A percentile compares a stretch with the other conserved stretches of the same genome.
Conservation (phyloP, 352 stramenopile species). For the Phytopythium helicoides region DNA sequence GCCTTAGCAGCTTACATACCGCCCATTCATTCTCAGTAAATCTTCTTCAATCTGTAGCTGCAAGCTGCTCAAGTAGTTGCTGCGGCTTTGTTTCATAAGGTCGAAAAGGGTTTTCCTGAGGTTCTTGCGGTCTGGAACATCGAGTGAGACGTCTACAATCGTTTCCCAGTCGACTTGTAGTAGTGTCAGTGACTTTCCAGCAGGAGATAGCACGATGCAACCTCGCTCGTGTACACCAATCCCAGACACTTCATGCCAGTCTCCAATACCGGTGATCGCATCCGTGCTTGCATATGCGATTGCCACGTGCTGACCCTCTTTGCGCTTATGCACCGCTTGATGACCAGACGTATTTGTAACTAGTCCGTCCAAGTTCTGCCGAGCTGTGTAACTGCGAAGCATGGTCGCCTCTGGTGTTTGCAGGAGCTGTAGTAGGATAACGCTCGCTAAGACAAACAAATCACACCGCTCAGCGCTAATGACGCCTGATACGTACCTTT, state of each 20-base stretch:
- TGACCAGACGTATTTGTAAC: neutral
- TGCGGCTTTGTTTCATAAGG: neutral
- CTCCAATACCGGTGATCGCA: neutral
- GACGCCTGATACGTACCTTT: neutral
- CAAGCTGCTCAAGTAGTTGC: neutral
- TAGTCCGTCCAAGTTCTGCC: neutral
- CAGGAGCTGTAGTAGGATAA: neutral
- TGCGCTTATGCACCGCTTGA: neutral
- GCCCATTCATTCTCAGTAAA: neutral
- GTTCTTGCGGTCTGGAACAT: constrained; percentile 1
- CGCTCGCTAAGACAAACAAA: neutral
- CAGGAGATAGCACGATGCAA: neutral
- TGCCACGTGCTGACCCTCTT: neutral
- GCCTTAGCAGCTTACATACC: no score
- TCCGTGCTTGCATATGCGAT: constrained; percentile 2
- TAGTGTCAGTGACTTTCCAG: neutral
- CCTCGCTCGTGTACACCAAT: constrained; percentile 1
- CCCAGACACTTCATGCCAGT: neutral
- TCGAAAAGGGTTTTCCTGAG: neutral
- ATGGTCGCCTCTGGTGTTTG: neutral
- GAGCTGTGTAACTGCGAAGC: neutral
- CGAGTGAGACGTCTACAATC: neutral
- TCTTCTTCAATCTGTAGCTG: constrained; percentile 5
- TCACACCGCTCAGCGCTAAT: neutral
- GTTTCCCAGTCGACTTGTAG: constrained; percentile 3